phyloP scores from a whole-genome alignment of 2,329 filamentous ascomycete genomes.

The Incumbomyces lentus region DNA sequence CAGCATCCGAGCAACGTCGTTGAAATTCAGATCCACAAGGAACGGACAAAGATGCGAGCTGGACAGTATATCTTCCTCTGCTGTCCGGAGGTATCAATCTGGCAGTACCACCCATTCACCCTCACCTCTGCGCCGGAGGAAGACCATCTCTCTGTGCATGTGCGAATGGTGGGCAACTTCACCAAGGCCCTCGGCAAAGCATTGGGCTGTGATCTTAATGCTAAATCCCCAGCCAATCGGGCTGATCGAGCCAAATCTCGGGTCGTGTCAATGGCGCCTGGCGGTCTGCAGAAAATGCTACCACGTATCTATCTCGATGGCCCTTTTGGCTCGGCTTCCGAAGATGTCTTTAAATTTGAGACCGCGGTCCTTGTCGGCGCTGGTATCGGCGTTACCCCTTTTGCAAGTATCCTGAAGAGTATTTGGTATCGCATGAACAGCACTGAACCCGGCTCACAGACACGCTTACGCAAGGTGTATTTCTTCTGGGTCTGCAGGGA shows the following conservation, averaged over 20 bases:
- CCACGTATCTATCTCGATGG: constrained; percentile 76
- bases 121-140: constrained; percentile 79
- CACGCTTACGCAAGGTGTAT: constrained; percentile 72
- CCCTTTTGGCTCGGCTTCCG: constrained; percentile 74
- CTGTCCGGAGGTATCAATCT: constrained; percentile 74
- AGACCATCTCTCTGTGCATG: constrained; percentile 79
- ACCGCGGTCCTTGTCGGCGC: constrained; percentile 41
- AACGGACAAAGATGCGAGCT: constrained; percentile 67
- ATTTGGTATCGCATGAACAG: constrained; percentile 75
- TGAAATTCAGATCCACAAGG: constrained; percentile 88
- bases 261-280: constrained; percentile 55
- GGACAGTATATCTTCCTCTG: constrained; percentile 79
- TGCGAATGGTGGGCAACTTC: constrained; percentile 74
- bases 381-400: constrained; percentile 43
- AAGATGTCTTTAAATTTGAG: constrained; percentile 64
- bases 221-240: neutral
- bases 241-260: constrained; percentile 33
- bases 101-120: constrained; percentile 84
- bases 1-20: constrained; percentile 82
- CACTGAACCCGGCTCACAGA: constrained; percentile 58
- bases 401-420: constrained; percentile 55
- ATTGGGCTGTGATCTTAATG: constrained; percentile 49
- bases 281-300: constrained; percentile 55
- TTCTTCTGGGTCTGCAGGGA: constrained; percentile 90
- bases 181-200: constrained; percentile 59